A percentile compares a stretch with the other conserved stretches of the same genome.
Evolutionary conservation across 108 stramenopile species (phyloP).

Genomic region (Cyclotella sp.): DNA sequence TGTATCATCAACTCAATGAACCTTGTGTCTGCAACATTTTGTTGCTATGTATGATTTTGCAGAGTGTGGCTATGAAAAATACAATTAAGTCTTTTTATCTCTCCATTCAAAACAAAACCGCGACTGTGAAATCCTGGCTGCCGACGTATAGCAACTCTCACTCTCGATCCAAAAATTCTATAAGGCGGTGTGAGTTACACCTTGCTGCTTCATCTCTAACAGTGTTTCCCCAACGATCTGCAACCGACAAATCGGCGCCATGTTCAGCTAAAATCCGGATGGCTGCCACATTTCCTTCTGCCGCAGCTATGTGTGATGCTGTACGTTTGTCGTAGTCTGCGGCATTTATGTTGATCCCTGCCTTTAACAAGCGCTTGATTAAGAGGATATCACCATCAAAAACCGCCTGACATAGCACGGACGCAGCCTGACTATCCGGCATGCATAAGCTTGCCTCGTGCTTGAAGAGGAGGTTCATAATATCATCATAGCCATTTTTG

Average conservation of each 20-base stretch:
- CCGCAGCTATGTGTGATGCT: slow-evolving; percentile 62
- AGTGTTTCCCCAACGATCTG: slow-evolving; percentile 62
- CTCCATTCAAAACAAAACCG: too few relatives aligned
- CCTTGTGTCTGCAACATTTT: too few relatives aligned
- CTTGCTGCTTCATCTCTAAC: slow-evolving; percentile 43
- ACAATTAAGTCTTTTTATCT: too few relatives aligned
- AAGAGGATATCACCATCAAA: slow-evolving; percentile 56
- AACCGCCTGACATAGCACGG: slow-evolving; percentile 54
- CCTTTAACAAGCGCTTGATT: slow-evolving; percentile 51
- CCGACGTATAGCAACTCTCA: too few relatives aligned
- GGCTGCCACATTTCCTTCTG: slow-evolving; percentile 61
- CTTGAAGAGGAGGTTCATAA: slow-evolving; percentile 44
- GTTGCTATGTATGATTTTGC: too few relatives aligned
- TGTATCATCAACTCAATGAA: too few relatives aligned
- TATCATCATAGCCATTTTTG: slow-evolving; percentile 63
- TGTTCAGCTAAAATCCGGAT: slow-evolving; percentile 51
- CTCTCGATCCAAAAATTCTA: slow-evolving; percentile 19
- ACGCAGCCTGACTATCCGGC: slow-evolving; percentile 52
- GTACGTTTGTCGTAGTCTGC: slow-evolving; percentile 66
- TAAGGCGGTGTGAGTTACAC: slow-evolving; percentile 22
- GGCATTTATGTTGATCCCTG: slow-evolving; percentile 61
- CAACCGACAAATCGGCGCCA: slow-evolving; percentile 57
- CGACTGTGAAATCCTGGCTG: too few relatives aligned
- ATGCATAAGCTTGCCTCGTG: slow-evolving; percentile 52
- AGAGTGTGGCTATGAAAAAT: too few relatives aligned